phyloP scores from a whole-genome alignment of 202 grass and related monocot species.

The Schoenoplectus tabernaemontani region DNA sequence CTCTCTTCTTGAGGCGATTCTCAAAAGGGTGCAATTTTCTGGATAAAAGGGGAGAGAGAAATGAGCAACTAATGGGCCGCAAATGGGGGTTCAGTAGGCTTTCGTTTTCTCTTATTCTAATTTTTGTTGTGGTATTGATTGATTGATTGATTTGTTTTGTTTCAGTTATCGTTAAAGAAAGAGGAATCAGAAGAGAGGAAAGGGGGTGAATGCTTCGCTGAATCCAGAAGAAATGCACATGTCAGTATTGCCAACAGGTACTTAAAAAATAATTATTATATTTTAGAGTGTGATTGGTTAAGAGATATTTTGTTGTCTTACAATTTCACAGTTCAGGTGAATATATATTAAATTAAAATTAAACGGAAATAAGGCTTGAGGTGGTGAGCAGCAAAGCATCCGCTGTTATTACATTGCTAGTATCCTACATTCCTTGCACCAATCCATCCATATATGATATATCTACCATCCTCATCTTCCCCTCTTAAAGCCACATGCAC shows the following conservation, averaged over 20 bases:
- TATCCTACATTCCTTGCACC: conserved; percentile 13
- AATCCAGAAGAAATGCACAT: conserved; percentile 31
- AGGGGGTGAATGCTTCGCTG: neutral
- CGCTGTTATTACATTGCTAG: conserved; percentile 11
- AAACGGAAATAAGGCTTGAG: neutral
- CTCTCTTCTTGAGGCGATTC: conserved; percentile 13
- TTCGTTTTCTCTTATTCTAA: neutral
- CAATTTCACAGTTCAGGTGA: conserved; percentile 9
- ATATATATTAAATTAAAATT: neutral
- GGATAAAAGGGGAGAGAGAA: neutral
- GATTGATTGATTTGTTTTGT: conserved; percentile 14
- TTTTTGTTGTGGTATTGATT: conserved; percentile 24
- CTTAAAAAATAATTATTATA: neutral
- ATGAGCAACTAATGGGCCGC: conserved; percentile 5
- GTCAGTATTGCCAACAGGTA: conserved; percentile 26
- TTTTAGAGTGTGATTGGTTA: conserved; percentile 25
- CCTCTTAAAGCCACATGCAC: conserved; percentile 23
- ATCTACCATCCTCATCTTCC: neutral
- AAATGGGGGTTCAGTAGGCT: conserved; percentile 36
- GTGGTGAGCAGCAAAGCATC: conserved; percentile 5
- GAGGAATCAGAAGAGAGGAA: conserved; percentile 2
- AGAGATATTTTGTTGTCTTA: neutral
- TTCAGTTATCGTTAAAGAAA: conserved; percentile 25
- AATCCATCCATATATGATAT: neutral
- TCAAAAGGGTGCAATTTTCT: conserved; percentile 25